Evolutionary conservation across 208 protist genomes (phyloP).

Genomic region (Balamuthia mandrillaris): DNA sequence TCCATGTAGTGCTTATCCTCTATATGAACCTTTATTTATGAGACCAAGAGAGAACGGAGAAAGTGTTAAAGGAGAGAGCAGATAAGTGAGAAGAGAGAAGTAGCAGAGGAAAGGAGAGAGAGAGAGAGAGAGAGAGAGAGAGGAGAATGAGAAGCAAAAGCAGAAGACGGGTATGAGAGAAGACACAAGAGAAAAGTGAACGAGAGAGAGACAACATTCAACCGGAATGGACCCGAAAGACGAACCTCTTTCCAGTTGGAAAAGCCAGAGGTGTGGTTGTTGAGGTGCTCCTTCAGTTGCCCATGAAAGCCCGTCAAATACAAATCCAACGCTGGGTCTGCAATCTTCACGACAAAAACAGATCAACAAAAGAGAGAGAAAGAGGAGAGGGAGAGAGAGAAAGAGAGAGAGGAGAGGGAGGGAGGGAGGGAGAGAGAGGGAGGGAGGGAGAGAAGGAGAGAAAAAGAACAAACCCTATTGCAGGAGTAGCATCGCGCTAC

Average conservation of each 20-base stretch:
- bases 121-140: not conserved
- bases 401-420: too few species aligned
- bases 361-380: too few species aligned
- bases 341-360: too few species aligned
- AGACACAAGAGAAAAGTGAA: too few species aligned
- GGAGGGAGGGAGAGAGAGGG: too few species aligned
- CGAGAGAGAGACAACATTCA: too few species aligned
- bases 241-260: conserved; percentile 7
- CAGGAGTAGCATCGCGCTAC: conserved; percentile 7
- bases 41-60: not conserved
- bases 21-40: not conserved
- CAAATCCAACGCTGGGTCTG: not conserved
- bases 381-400: too few species aligned
- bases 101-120: not conserved
- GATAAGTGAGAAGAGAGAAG: not conserved
- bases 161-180: too few species aligned
- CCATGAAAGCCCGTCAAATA: not conserved
- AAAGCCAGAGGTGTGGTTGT: not conserved
- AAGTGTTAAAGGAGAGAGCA: not conserved
- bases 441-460: too few species aligned
- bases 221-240: too few species aligned
- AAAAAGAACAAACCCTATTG: not conserved
- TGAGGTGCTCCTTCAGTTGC: not conserved
- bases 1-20: conserved; percentile 22
- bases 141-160: not conserved